These are phyloP conservation scores for Rhizopus microsporus DNA, from an alignment of 371 early-diverging fungal species.

Conservation along the genomic window DNA sequence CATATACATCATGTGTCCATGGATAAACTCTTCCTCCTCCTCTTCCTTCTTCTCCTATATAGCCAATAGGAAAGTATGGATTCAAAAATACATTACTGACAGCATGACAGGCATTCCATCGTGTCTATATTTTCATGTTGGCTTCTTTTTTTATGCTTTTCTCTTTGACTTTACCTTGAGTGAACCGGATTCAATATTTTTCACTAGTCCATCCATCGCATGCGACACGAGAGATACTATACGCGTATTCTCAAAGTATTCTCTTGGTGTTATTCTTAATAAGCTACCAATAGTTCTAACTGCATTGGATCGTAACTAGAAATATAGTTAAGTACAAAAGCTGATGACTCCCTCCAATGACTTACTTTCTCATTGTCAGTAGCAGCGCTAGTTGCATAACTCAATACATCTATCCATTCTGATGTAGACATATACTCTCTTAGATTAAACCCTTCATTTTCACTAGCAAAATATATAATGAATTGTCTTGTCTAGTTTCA, in stretches of 20 bases:
- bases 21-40: slow-evolving; percentile 21
- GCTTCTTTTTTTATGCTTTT: not conserved
- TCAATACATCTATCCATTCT: slow-evolving; percentile 51
- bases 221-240: slow-evolving; percentile 53
- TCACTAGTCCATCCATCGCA: slow-evolving; percentile 57
- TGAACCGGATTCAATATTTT: slow-evolving; percentile 71
- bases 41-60: slow-evolving; percentile 24
- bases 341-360: not conserved
- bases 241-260: slow-evolving; percentile 50
- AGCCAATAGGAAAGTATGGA: slow-evolving; percentile 62
- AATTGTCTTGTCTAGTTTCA: not conserved
- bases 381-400: slow-evolving; percentile 54
- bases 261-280: slow-evolving; percentile 56
- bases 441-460: slow-evolving; percentile 31
- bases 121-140: slow-evolving; percentile 41
- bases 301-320: slow-evolving; percentile 69
- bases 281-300: slow-evolving; percentile 75
- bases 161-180: slow-evolving; percentile 56
- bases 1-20: slow-evolving; percentile 60
- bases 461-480: slow-evolving; percentile 16
- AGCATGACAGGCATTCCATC: slow-evolving; percentile 87
- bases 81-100: slow-evolving; percentile 66
- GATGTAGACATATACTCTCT: slow-evolving; percentile 38
- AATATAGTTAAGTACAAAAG: not conserved
- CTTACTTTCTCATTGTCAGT: slow-evolving; percentile 75